Conservation (phyloP, 2,329 filamentous ascomycete species). For the Rutstroemia sp. region DNA sequence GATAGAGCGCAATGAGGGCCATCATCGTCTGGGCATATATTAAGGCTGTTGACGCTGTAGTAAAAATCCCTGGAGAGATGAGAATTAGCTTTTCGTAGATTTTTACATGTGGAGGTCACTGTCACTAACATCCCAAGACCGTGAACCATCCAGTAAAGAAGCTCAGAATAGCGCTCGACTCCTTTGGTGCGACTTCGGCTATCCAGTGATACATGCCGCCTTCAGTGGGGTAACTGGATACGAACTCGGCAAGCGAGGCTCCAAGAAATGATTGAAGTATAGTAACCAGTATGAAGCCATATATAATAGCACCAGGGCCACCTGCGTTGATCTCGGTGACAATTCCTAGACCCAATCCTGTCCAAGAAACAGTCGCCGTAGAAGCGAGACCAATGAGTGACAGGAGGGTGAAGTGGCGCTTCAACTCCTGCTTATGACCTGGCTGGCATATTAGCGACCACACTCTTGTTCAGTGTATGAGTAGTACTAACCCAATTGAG, state of each 20-base stretch:
- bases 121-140: slow-evolving; percentile 33
- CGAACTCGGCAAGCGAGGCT: slow-evolving; percentile 36
- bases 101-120: too few species aligned
- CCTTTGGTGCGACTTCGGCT: slow-evolving; percentile 35
- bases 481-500: too few species aligned
- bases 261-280: slow-evolving; percentile 33
- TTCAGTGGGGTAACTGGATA: slow-evolving; percentile 9
- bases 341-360: too few species aligned
- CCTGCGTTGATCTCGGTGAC: too few species aligned
- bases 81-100: too few species aligned
- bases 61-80: slow-evolving; percentile 32
- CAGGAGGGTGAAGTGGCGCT: too few species aligned
- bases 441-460: too few species aligned
- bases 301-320: too few species aligned
- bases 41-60: slow-evolving; percentile 33
- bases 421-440: too few species aligned
- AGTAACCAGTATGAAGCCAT: not conserved
- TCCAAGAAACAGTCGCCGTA: too few species aligned
- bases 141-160: slow-evolving; percentile 44
- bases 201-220: slow-evolving; percentile 42
- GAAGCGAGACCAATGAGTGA: too few species aligned
- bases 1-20: slow-evolving; percentile 39
- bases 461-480: too few species aligned
- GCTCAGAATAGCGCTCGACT: slow-evolving; percentile 34
- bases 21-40: slow-evolving; percentile 32